Base-by-base conservation (phyloP, 2,329 filamentous ascomycete genomes). In the Fusarium avenaceum region DNA sequence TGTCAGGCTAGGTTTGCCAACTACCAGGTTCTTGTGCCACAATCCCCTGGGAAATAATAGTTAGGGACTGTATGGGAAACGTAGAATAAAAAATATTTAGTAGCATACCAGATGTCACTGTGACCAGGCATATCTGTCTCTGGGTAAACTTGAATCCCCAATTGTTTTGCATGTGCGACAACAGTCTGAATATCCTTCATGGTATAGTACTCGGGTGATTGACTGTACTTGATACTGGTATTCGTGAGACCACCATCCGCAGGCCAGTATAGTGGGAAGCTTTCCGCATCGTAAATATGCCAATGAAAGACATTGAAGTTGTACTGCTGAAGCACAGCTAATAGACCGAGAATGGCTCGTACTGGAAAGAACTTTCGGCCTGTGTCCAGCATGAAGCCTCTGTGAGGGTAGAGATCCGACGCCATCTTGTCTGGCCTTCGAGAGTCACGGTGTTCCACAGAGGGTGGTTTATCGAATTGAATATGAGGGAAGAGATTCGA, bases 241-340 rank as follows among this genome's bases (percentile, higher is more conserved):
- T 63, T 56, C 3, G 59, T 63, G 7, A 63, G 33, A 2, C 57
- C 59, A 0, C 39, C 22, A 1, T 54, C 43, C 3, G 15, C 38
- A 0, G 59, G 59, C 30, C 35, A 63, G 6, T 26, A n/a, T 9
- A 63, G 15, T 2, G 59, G 59, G 6, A 63, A 63, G 30, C 57
- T 57, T 14, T 63, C 35, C 2, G 59, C 59, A 15, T 63, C 59
- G n/a, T 63, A 63, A 2, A 63, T 56, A 6, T 63, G 59, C 59
- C 57, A 63, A 13, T 63, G 59, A 19, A 63, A 63, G 26, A 56
- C 43, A 24, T 63, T 63, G 38, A 56, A 63, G 20, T 63, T 63
- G n/a, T 63, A 22, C 38, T 63, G 57, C 2, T 63, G 38, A 9
- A 63, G 59, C 2, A 63, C 17, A 1, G 43, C 24, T 3, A 63